phyloP scores from a whole-genome alignment of 2,329 filamentous ascomycete genomes.

The Fusarium musae region DNA sequence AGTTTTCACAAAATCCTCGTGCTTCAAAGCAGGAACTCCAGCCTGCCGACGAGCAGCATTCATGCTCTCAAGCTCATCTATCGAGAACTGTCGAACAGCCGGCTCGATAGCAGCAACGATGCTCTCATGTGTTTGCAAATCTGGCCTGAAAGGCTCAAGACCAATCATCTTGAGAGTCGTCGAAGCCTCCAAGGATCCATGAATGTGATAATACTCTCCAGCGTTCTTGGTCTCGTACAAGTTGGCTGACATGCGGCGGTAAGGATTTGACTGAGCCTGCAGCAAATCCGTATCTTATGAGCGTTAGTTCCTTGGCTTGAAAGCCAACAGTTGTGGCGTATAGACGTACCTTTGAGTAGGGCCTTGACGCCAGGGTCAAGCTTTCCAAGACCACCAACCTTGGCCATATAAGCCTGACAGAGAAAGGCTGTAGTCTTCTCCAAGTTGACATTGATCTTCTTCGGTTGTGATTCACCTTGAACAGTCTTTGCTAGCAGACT shows the following conservation, averaged over 20 bases:
- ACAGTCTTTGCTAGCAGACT: conserved; percentile 47
- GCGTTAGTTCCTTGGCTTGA: background rate
- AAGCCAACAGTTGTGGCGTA: background rate
- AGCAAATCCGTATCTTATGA: conserved; percentile 75
- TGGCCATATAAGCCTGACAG: conserved; percentile 51
- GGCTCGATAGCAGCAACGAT: conserved; percentile 69
- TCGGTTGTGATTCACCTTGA: conserved; percentile 12
- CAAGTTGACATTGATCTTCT: conserved; percentile 47
- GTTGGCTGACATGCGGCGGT: conserved; percentile 78
- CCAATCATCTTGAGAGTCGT: conserved; percentile 77
- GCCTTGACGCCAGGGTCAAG: conserved; percentile 49
- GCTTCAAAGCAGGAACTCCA: conserved; percentile 68
- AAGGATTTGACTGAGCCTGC: conserved; percentile 75
- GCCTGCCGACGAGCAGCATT: conserved; percentile 68
- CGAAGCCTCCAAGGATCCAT: conserved; percentile 78
- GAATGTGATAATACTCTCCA: conserved; percentile 79
- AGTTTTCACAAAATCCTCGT: conserved; percentile 68
- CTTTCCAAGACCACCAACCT: conserved; percentile 53
- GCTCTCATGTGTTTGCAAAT: conserved; percentile 68
- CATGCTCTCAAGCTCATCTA: conserved; percentile 66
- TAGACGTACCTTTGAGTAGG: conserved; percentile 45
- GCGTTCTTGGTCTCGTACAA: conserved; percentile 74
- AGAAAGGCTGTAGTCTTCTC: conserved; percentile 58
- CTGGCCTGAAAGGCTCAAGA: conserved; percentile 68
- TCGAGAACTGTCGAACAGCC: conserved; percentile 65